Base-by-base conservation (phyloP, 139 green algal genomes). In the Coelastrella sp. region DNA sequence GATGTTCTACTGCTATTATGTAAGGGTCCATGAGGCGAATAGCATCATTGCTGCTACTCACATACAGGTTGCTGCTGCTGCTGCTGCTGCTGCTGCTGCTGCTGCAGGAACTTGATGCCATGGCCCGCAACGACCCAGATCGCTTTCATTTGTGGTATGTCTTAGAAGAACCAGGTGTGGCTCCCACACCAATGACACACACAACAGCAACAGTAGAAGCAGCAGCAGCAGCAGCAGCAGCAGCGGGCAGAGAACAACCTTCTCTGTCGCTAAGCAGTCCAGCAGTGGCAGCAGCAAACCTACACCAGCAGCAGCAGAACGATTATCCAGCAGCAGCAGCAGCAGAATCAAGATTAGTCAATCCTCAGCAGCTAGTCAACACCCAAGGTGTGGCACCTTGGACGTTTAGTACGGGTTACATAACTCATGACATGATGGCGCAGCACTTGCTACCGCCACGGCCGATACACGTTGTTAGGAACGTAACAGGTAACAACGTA, bases 401-500 rank as follows among this genome's bases (percentile, higher is more conserved):
- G 95, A 83, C 71, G n/a, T 95, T 91, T 84, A 89, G 83, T 77
- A 89, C 51, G 17, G 96, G 96, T 4, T 93, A 94, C 53, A 91
- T 99, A 11, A 85, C 79, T 2, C n/a, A 25, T 23, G 79, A 85
- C 32, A 78, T 85, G 79, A 64, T 85, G 79, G 79, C 79, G 32
- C 79, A 85, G 79, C 79, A 85, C 35, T 64, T 85, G 48, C 79
- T 85, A 34, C 79, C 79, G 6, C 38, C 79, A 5, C 37, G n/a
- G 57, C 77, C 77, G 21, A 19, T 78, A n/a, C 19, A 60, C 4
- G n/a, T 60, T n/a, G 38, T 85, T 93, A 87, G 92, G 91, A 19
- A 96, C 99, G 91, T 86, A 96, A 59, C 69, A 84, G 59, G 85
- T 94, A 72, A 86, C 91, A 37, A 86, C 97, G 51, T 94, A 94